phyloP scores from a whole-genome alignment of 2,329 filamentous ascomycete genomes.

The Colletotrichum australisinense region DNA sequence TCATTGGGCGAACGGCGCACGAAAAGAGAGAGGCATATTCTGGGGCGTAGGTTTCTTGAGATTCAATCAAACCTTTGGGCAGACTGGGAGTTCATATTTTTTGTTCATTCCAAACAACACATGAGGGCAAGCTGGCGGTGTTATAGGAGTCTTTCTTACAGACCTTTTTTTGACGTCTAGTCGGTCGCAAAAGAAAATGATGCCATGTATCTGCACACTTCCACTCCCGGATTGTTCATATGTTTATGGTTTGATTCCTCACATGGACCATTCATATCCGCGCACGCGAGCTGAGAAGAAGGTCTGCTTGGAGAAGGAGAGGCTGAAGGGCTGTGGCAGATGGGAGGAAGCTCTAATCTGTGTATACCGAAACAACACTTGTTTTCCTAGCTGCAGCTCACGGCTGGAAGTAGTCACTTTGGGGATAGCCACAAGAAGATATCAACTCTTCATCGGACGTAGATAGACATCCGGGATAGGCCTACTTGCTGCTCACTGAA shows the following conservation, averaged over 20 bases:
- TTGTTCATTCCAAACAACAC: conserved; percentile 34
- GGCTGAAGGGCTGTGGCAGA: conserved; percentile 5
- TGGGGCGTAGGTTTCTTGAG: conserved; percentile 35
- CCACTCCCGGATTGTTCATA: neutral
- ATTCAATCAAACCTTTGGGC: conserved; percentile 35
- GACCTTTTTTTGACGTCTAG: conserved; percentile 29
- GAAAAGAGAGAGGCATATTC: conserved; percentile 37
- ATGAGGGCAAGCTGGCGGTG: conserved; percentile 36
- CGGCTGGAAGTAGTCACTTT: conserved; percentile 10
- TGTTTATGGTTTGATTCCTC: conserved; percentile 13
- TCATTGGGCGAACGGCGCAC: conserved; percentile 37
- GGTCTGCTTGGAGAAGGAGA: neutral
- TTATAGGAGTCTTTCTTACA: conserved; percentile 32
- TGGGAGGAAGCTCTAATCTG: conserved; percentile 32
- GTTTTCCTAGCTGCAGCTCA: conserved; percentile 12
- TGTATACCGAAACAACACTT: conserved; percentile 29
- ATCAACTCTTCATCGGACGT: conserved; percentile 17
- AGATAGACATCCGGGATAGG: conserved; percentile 31
- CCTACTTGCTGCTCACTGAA: conserved; percentile 32
- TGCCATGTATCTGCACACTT: conserved; percentile 33
- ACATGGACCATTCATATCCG: neutral
- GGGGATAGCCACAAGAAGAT: conserved; percentile 14
- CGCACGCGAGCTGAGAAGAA: conserved; percentile 2
- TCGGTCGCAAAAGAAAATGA: conserved; percentile 32
- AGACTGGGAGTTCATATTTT: conserved; percentile 33